phyloP scores from a whole-genome alignment of 768 basidiomycete species.

The Rickenella mellea region DNA sequence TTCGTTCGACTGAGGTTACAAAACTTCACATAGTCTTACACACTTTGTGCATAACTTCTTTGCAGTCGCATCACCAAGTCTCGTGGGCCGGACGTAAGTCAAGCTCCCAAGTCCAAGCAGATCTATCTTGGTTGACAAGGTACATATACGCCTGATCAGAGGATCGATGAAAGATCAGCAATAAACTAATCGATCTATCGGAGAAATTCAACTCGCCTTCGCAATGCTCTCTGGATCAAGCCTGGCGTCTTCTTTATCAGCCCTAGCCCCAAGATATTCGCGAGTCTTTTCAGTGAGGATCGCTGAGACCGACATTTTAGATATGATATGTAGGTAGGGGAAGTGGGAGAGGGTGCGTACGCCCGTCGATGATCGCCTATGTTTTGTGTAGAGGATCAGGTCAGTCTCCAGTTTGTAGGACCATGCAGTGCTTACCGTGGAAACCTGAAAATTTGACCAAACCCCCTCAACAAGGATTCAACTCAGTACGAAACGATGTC shows the following conservation, averaged over 20 bases:
- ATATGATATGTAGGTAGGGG: neutral
- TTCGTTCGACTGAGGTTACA: neutral
- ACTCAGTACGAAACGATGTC: constrained; percentile 3
- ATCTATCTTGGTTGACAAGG: constrained; percentile 59
- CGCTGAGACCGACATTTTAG: constrained; percentile 27
- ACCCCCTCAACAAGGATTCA: too few species aligned
- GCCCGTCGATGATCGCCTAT: constrained; percentile 65
- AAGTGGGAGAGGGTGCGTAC: constrained; percentile 15
- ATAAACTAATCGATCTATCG: neutral
- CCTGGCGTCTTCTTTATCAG: constrained; percentile 33
- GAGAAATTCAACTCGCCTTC: constrained; percentile 29
- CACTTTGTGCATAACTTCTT: neutral
- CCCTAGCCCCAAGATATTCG: constrained; percentile 27
- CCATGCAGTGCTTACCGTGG: too few species aligned
- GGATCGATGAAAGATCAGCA: neutral
- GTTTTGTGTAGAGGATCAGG: neutral
- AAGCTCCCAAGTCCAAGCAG: constrained; percentile 73
- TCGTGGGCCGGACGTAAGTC: constrained; percentile 53
- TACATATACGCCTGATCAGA: constrained; percentile 50
- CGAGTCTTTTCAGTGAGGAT: constrained; percentile 25
- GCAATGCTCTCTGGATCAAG: constrained; percentile 65
- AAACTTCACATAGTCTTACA: too few species aligned
- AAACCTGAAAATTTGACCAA: too few species aligned
- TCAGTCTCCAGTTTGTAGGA: too few species aligned
- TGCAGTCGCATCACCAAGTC: constrained; percentile 29